Conservation (phyloP, 768 basidiomycete genomes). For the Candolleomyces eurysporus region DNA sequence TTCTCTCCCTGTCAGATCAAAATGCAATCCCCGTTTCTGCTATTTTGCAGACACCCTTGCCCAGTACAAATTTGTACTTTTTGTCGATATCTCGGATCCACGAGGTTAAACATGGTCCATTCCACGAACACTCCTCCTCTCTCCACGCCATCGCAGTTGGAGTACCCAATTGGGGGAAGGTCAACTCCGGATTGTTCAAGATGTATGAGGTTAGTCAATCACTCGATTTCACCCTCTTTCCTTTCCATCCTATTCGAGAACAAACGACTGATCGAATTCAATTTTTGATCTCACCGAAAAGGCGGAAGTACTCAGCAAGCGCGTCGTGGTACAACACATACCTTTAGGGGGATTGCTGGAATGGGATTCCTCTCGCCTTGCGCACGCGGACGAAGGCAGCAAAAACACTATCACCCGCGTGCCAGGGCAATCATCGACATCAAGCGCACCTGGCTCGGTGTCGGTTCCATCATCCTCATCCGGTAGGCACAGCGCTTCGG, state of each 20-base stretch:
- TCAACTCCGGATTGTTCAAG: conserved; percentile 86
- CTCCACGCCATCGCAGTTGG: conserved; percentile 81
- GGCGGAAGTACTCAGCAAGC: conserved; percentile 90
- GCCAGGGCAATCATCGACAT: not conserved
- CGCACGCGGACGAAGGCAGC: not conserved
- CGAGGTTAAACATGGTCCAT: conserved; percentile 82
- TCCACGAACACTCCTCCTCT: conserved; percentile 91
- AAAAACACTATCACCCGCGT: no score
- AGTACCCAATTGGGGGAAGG: conserved; percentile 91
- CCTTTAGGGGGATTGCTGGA: conserved; percentile 79
- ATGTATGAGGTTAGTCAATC: conserved; percentile 79
- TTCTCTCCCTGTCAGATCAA: conserved; percentile 47
- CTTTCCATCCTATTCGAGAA: not conserved
- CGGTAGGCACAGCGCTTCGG: no score
- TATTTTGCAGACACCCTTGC: conserved; percentile 56
- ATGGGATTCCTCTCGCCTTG: conserved; percentile 41
- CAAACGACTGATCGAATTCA: conserved; percentile 2
- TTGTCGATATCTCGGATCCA: conserved; percentile 75
- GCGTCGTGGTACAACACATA: conserved; percentile 95
- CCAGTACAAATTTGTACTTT: conserved; percentile 76
- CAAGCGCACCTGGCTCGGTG: not conserved
- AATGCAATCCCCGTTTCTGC: conserved; percentile 60
- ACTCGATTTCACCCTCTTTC: no score
- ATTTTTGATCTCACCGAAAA: conserved; percentile 21
- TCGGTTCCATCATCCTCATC: no score